Conservation (phyloP, 176 grass and related monocot genomes). For the Saccharum spontaneum region DNA sequence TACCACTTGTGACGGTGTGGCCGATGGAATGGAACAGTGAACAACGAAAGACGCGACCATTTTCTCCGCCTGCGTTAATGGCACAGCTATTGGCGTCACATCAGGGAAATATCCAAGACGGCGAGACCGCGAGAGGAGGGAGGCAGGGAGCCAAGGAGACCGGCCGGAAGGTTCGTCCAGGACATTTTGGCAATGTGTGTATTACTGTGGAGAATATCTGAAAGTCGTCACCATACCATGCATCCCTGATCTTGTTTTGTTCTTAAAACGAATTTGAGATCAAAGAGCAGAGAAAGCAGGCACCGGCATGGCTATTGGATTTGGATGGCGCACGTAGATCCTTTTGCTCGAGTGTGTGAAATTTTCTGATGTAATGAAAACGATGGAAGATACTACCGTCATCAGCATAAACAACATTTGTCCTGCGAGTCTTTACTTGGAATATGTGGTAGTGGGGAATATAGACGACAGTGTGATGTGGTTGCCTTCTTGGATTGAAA, state of each 20-base stretch:
- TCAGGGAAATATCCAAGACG: not conserved
- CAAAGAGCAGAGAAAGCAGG: not conserved
- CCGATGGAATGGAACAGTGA: not conserved
- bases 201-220: not conserved
- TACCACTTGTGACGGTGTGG: not conserved
- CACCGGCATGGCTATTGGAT: not conserved
- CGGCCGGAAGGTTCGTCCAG: not conserved
- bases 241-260: not conserved
- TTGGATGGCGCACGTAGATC: not conserved
- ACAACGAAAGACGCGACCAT: not conserved
- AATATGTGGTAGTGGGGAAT: not conserved
- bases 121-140: not conserved
- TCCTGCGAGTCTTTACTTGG: not conserved
- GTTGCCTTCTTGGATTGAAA: not conserved
- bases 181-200: not conserved
- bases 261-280: not conserved
- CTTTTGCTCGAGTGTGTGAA: not conserved
- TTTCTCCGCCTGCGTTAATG: not conserved
- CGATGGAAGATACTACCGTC: not conserved
- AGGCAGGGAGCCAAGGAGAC: not conserved
- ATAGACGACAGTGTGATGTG: not conserved
- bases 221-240: not conserved
- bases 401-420: not conserved
- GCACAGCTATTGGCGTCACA: not conserved
- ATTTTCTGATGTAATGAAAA: not conserved